A percentile compares a stretch with the other conserved stretches of the same genome.
phyloP scores from a whole-genome alignment of 371 early-diverging fungal species.

The Mucor racemosus region DNA sequence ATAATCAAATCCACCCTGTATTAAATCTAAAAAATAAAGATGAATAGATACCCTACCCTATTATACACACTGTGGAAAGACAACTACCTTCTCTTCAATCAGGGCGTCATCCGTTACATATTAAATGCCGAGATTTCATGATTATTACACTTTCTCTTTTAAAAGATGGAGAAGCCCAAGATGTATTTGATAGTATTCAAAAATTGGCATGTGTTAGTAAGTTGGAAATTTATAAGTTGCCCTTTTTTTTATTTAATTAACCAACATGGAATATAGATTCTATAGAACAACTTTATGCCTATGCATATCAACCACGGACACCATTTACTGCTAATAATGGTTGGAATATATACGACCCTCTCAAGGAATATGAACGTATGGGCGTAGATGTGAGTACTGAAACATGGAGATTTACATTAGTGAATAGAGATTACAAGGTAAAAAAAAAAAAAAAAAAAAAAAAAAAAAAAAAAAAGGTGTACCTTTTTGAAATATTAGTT shows the following conservation, averaged over 20 bases:
- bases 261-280: conserved; percentile 47
- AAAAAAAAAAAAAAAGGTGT: background rate
- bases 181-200: conserved; percentile 81
- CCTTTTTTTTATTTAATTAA: background rate
- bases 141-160: conserved; percentile 72
- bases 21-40: background rate
- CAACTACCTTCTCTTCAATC: conserved; percentile 51
- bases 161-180: conserved; percentile 74
- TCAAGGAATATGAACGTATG: conserved; percentile 84
- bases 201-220: conserved; percentile 70
- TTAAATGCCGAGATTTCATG: conserved; percentile 84
- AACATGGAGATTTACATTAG: conserved; percentile 79
- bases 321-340: conserved; percentile 55
- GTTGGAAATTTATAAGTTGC: conserved; percentile 4
- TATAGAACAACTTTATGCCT: conserved; percentile 83
- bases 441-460: background rate
- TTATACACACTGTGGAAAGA: conserved; percentile 83
- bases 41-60: conserved; percentile 80
- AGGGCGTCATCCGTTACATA: conserved; percentile 62
- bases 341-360: conserved; percentile 80
- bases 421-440: conserved; percentile 81
- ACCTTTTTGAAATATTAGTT: background rate
- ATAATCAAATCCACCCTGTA: background rate
- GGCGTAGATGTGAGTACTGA: conserved; percentile 75
- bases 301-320: conserved; percentile 66